These are phyloP conservation scores for Trichoderma gamsii DNA, from an alignment of 495 filamentous ascomycete genomes.

Conservation along the genomic window DNA sequence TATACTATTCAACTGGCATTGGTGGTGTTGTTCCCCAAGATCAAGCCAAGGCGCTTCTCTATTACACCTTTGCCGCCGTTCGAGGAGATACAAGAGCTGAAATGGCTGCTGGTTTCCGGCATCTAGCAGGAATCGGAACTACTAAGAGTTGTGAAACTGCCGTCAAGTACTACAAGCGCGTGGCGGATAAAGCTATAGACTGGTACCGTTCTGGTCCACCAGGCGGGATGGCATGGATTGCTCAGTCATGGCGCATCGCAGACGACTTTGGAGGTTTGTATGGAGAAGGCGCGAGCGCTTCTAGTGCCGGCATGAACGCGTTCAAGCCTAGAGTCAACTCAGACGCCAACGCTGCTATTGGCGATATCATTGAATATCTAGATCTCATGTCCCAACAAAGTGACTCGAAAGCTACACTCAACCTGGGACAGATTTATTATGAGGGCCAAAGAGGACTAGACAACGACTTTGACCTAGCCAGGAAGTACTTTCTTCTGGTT, in stretches of 20 bases:
- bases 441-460: slow-evolving; percentile 75
- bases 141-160: slow-evolving; percentile 82
- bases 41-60: slow-evolving; percentile 86
- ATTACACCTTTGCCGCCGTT: slow-evolving; percentile 90
- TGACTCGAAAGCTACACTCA: slow-evolving; percentile 86
- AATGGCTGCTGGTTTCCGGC: slow-evolving; percentile 88
- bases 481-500: slow-evolving; percentile 75
- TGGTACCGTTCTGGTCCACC: slow-evolving; percentile 86
- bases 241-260: slow-evolving; percentile 70
- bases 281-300: slow-evolving; percentile 87
- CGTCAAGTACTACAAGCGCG: slow-evolving; percentile 80
- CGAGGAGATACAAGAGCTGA: slow-evolving; percentile 77
- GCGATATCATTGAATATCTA: slow-evolving; percentile 91
- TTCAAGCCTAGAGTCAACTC: slow-evolving; percentile 61
- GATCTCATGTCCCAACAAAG: slow-evolving; percentile 92
- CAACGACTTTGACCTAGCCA: slow-evolving; percentile 65
- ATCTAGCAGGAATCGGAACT: slow-evolving; percentile 79
- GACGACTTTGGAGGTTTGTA: slow-evolving; percentile 92
- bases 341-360: slow-evolving; percentile 73
- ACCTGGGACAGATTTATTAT: slow-evolving; percentile 81
- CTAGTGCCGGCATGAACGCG: slow-evolving; percentile 82
- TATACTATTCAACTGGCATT: slow-evolving; percentile 93
- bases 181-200: slow-evolving; percentile 86
- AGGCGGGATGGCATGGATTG: slow-evolving; percentile 70
- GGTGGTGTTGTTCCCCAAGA: slow-evolving; percentile 77